A percentile compares a stretch with the other conserved stretches of the same genome.
phyloP scores from a whole-genome alignment of 1,139 yeast species.

The Yamadazyma atlantica region DNA sequence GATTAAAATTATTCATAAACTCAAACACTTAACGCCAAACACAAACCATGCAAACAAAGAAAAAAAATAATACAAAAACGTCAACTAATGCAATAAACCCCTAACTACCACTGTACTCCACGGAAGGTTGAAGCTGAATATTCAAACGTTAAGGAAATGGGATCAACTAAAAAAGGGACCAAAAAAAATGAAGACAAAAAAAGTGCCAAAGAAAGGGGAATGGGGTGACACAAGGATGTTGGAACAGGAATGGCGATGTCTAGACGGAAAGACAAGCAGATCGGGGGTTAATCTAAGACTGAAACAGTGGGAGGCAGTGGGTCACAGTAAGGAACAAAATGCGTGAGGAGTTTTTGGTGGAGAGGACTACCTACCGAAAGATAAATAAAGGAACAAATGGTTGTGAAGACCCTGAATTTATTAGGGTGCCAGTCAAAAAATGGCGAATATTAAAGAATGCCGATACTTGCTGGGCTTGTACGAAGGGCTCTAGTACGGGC shows the following conservation, averaged over 20 bases:
- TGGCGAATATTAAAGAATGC: neutral
- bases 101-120: too few relatives aligned
- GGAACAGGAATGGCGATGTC: neutral
- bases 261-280: neutral
- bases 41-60: neutral
- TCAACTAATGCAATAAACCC: constrained; percentile 1
- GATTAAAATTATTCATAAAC: constrained; percentile 9
- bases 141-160: too few relatives aligned
- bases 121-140: too few relatives aligned
- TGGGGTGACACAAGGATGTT: too few relatives aligned
- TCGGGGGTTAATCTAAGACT: neutral
- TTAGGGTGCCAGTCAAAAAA: neutral
- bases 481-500: too few relatives aligned
- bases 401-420: neutral
- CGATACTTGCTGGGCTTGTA: neutral
- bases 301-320: neutral
- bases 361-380: neutral
- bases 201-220: too few relatives aligned
- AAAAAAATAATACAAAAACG: neutral
- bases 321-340: neutral
- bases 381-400: neutral
- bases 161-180: neutral
- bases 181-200: too few relatives aligned
- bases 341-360: neutral
- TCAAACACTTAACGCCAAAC: neutral